Conservation (phyloP, 1,284 basidiomycete genomes). For the Melanopsichium pennsylvanicum region DNA sequence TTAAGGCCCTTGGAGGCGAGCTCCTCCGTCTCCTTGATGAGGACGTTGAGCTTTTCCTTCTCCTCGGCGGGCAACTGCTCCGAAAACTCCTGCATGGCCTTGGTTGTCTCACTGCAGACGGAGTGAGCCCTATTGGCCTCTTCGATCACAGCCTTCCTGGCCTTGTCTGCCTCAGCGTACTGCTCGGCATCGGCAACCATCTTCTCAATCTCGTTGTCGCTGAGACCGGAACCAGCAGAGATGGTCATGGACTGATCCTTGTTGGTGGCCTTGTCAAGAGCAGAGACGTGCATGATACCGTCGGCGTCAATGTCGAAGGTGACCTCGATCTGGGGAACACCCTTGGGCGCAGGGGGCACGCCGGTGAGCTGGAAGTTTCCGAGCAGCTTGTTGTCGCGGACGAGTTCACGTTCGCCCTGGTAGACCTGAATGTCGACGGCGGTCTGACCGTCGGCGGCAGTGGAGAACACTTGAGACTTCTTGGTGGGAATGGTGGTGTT, state of each 20-base stretch:
- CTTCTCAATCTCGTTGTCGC: slow-evolving; percentile 94
- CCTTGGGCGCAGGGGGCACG: slow-evolving; percentile 96
- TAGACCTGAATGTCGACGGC: slow-evolving; percentile 87
- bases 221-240: slow-evolving; percentile 93
- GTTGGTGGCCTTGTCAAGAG: slow-evolving; percentile 94
- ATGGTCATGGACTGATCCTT: slow-evolving; percentile 98
- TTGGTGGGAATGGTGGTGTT: slow-evolving; percentile 99
- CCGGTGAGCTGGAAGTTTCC: slow-evolving; percentile 99
- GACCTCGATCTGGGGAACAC: slow-evolving; percentile 97
- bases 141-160: slow-evolving; percentile 86
- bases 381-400: slow-evolving; percentile 97
- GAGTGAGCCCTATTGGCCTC: slow-evolving; percentile 97
- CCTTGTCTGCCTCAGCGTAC: slow-evolving; percentile 78
- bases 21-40: slow-evolving; percentile 85
- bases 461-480: slow-evolving; percentile 98
- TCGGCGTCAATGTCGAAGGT: slow-evolving; percentile 98
- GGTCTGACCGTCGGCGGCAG: slow-evolving; percentile 80
- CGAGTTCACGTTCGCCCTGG: slow-evolving; percentile 97
- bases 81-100: slow-evolving; percentile 96
- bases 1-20: slow-evolving; percentile 89
- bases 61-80: slow-evolving; percentile 91
- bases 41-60: slow-evolving; percentile 79
- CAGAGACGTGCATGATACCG: slow-evolving; percentile 95
- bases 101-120: slow-evolving; percentile 93
- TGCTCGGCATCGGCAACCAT: slow-evolving; percentile 96